Conservation (phyloP, 441 rosid genomes). For the Biscutella laevigata region DNA sequence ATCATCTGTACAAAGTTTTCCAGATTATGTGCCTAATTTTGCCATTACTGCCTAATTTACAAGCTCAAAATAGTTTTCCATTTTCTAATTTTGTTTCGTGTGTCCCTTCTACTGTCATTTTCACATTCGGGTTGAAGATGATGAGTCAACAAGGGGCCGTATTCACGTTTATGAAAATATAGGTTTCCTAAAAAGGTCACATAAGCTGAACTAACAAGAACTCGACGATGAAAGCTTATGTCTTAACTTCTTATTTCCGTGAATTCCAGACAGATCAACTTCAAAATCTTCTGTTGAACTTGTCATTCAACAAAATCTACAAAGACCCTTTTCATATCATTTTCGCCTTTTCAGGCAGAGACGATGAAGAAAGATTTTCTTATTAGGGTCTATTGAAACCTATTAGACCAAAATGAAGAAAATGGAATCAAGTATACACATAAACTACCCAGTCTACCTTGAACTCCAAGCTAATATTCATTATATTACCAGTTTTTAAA, state of each 20-base stretch:
- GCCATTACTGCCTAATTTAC: not conserved
- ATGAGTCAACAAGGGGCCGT: not conserved
- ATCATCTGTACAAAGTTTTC: constrained; percentile 5
- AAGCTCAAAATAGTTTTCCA: constrained; percentile 3
- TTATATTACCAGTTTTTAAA: too few species aligned
- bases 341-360: not conserved
- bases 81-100: not conserved
- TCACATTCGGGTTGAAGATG: not conserved
- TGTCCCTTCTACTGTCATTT: too few species aligned
- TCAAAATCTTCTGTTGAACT: not conserved
- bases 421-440: not conserved
- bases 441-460: too few species aligned
- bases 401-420: not conserved
- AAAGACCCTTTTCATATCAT: not conserved
- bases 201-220: not conserved
- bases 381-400: not conserved
- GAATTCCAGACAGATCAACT: not conserved
- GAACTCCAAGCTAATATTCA: too few species aligned
- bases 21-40: not conserved
- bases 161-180: not conserved
- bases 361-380: not conserved
- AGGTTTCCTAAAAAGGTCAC: not conserved
- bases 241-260: not conserved
- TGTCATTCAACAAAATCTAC: not conserved
- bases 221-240: not conserved